phyloP scores from a whole-genome alignment of 306 rosid species.

The Inga oerstediana region DNA sequence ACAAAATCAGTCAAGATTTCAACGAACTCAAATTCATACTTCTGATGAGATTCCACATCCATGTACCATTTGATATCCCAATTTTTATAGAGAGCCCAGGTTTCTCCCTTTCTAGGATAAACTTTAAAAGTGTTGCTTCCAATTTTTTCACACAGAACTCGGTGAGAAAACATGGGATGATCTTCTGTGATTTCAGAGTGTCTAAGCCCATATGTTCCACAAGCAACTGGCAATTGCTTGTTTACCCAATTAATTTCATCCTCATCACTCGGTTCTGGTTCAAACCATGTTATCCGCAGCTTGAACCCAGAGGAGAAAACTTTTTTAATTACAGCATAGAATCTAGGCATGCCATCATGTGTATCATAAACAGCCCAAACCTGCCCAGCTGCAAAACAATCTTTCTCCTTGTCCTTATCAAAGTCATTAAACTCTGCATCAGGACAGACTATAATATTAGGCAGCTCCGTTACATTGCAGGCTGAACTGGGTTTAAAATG shows the following conservation, averaged over 20 bases:
- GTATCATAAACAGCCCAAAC: conserved; percentile 83
- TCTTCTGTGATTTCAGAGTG: conserved; percentile 32
- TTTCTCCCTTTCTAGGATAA: conserved; percentile 82
- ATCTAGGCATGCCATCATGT: conserved; percentile 86
- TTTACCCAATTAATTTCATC: conserved; percentile 48
- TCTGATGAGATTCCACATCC: conserved; percentile 39
- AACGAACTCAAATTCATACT: conserved; percentile 67
- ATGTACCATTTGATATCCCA: conserved; percentile 72
- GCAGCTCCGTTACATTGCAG: conserved; percentile 32
- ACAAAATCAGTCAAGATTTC: conserved; percentile 63
- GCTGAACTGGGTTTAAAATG: conserved; percentile 25
- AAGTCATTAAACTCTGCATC: conserved; percentile 80
- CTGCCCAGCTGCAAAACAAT: conserved; percentile 65
- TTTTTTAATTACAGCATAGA: conserved; percentile 69
- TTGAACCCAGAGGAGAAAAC: conserved; percentile 61
- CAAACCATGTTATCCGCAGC: conserved; percentile 76
- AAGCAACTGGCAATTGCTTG: conserved; percentile 66
- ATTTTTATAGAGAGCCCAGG: conserved; percentile 84
- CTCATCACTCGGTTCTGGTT: conserved; percentile 55
- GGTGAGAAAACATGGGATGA: conserved; percentile 72
- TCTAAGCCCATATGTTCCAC: conserved; percentile 65
- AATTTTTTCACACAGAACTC: conserved; percentile 45
- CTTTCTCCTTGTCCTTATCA: conserved; percentile 60
- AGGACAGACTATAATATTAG: conserved; percentile 44
- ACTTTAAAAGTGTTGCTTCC: conserved; percentile 37